Base-by-base conservation (phyloP, 2,329 filamentous ascomycete genomes). In the Ascomycota sp. region DNA sequence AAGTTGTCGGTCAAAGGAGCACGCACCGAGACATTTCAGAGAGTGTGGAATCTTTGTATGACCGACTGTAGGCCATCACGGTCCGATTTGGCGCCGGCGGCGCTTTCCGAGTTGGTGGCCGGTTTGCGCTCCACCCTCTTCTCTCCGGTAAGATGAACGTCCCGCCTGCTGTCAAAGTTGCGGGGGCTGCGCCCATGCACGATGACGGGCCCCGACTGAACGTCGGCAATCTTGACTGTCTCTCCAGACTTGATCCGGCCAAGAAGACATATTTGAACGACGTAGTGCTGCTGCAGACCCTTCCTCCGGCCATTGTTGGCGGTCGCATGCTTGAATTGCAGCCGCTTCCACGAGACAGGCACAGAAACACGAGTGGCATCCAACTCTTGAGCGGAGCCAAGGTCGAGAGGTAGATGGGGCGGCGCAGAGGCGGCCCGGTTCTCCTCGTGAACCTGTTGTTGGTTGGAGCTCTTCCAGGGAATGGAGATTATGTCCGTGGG, bases 321-420 rank as follows among this genome's bases (percentile, higher is more conserved):
- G 1, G 86, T 95, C 2, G 86, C 86, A 41, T 93, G 89, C 44
- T 92, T 80, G 52, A 95, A 95, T 50, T 95, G 86, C 33, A 95
- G 56, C 31, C 86, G 65, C 52, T 93, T 94, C 86, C 86, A 95
- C 22, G 81, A 75, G 31, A 94, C 75, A 2, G 83, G 79, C 33
- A 93, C 70, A 24, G 71, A 79, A 7, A 86, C 73, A 33, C 73
- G 76, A 32, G 79, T 73, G 2, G 75, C 75, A 44, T 92, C 83
- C 23, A 91, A 65, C 61, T 58, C 82, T 57, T 71, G 67, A 13
- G 65, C 69, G 20, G 58, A 55, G 30, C 52, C 49, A 4, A 72
- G 46, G 40, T 75, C 69, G 19, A 75, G 46, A 1, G 61, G 51
- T 27, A 69, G 55, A 31, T 59, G 59, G 1, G 65, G 61, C 23